Evolutionary conservation across 257 asterid species (phyloP).

Genomic region (Fraxinus americana): DNA sequence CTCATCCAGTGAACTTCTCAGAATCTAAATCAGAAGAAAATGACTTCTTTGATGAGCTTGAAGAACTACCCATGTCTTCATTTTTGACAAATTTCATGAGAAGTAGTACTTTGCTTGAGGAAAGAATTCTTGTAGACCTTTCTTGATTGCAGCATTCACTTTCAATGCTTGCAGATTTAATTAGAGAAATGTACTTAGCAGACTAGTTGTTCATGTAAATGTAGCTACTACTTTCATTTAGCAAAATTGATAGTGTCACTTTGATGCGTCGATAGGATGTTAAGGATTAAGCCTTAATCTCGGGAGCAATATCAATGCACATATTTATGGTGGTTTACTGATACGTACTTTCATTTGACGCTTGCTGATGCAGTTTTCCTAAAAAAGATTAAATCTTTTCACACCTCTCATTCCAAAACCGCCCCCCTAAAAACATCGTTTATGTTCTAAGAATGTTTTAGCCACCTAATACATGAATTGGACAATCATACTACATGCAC

Average conservation of each 20-base stretch:
- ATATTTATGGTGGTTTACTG: neutral
- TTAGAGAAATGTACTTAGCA: neutral
- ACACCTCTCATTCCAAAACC: too few relatives aligned
- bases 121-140: slow-evolving; percentile 49
- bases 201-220: neutral
- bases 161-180: neutral
- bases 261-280: neutral
- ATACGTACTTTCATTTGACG: too few relatives aligned
- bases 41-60: slow-evolving; percentile 76
- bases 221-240: neutral
- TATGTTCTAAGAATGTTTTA: too few relatives aligned
- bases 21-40: slow-evolving; percentile 53
- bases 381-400: too few relatives aligned
- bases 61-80: slow-evolving; percentile 67
- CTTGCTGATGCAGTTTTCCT: too few relatives aligned
- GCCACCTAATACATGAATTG: too few relatives aligned
- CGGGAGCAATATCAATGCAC: neutral
- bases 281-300: too few relatives aligned
- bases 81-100: slow-evolving; percentile 54
- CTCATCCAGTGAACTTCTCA: slow-evolving; percentile 26
- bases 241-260: neutral
- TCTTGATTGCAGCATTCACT: slow-evolving; percentile 15
- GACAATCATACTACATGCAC: too few relatives aligned
- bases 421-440: too few relatives aligned
- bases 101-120: slow-evolving; percentile 40